Conservation (phyloP, 1,284 basidiomycete species). For the Rhizoctonia solani region DNA sequence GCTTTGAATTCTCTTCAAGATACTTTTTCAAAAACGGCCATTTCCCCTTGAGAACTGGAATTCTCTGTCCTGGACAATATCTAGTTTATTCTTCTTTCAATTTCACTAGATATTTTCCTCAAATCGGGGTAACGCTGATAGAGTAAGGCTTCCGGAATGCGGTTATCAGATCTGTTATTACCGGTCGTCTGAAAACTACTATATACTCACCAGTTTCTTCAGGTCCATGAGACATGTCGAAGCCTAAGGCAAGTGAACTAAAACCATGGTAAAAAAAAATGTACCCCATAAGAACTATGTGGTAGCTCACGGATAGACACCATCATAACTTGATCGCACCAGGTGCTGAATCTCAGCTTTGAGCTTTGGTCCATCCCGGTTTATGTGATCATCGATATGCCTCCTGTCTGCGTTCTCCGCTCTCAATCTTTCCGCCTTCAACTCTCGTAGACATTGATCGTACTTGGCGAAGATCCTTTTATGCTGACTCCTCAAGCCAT, state of each 20-base stretch:
- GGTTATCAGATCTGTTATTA: too few relatives aligned
- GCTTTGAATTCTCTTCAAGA: neutral
- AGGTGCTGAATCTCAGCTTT: neutral
- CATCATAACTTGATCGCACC: neutral
- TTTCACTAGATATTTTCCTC: neutral
- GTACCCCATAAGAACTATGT: neutral
- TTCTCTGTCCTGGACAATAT: neutral
- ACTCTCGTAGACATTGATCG: neutral
- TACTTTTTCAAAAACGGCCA: neutral
- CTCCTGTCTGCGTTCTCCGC: neutral
- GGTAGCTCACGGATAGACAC: neutral
- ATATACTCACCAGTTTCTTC: conserved; percentile 16
- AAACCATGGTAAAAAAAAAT: neutral
- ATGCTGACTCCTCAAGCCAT: conserved; percentile 14
- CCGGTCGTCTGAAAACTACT: neutral
- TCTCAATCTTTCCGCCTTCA: neutral
- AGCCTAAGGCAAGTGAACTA: conserved; percentile 3
- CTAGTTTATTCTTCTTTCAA: neutral
- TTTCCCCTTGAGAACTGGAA: neutral
- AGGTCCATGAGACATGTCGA: neutral
- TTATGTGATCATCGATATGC: neutral
- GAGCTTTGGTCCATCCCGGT: neutral
- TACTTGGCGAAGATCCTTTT: neutral
- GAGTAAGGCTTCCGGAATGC: conserved; percentile 12
- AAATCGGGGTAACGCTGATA: conserved; percentile 4